Conservation (phyloP, 495 filamentous ascomycete species). For the Penicillium crystallinum region DNA sequence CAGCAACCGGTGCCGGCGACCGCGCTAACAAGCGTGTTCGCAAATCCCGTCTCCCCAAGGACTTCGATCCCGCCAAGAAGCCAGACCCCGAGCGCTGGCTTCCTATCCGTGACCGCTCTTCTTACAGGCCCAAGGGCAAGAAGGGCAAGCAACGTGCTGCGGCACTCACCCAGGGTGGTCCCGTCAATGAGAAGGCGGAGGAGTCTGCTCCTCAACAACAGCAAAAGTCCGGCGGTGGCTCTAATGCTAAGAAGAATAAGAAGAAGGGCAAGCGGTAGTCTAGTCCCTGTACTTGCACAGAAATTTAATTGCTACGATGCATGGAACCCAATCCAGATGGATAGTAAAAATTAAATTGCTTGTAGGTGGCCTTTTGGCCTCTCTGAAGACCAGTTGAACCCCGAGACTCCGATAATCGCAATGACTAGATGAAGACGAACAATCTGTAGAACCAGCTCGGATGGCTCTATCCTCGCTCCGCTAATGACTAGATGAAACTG, state of each 20-base stretch:
- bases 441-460: too few relatives aligned
- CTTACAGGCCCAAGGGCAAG: constrained; percentile 82
- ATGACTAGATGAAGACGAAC: too few relatives aligned
- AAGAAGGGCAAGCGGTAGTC: constrained; percentile 66
- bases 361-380: background rate
- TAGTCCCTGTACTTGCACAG: background rate
- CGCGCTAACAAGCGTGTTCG: constrained; percentile 59
- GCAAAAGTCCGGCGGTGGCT: constrained; percentile 38
- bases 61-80: constrained; percentile 68
- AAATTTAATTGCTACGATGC: background rate
- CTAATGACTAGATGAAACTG: background rate
- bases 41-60: constrained; percentile 68
- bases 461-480: too few relatives aligned
- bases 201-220: constrained; percentile 49
- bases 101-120: constrained; percentile 80
- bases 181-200: constrained; percentile 62
- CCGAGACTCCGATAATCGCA: background rate
- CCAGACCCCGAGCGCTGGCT: constrained; percentile 91
- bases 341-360: background rate
- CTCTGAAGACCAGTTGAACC: too few relatives aligned
- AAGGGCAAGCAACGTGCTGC: constrained; percentile 80
- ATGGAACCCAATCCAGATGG: background rate
- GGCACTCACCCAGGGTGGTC: constrained; percentile 80
- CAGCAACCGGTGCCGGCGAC: constrained; percentile 44
- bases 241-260: constrained; percentile 62